Percentiles rank a stretch among this genome's conserved stretches.
Evolutionary conservation across 306 rosid genomes (phyloP).

Genomic region (Cyclanthera cordifolia): DNA sequence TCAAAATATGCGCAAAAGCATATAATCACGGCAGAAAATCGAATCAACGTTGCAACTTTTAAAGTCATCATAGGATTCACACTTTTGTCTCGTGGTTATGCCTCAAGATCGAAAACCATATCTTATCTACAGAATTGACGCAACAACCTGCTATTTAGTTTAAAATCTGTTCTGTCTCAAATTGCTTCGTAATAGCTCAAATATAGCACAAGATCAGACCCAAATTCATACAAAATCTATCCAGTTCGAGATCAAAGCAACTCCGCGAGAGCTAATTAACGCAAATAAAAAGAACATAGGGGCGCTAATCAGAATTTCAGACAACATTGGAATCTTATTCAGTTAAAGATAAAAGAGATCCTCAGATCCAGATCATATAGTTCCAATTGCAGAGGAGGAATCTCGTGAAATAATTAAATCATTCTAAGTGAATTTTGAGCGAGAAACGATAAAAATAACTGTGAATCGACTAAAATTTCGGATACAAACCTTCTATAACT

Average conservation of each 20-base stretch:
- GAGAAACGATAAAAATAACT: not conserved
- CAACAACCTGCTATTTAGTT: not conserved
- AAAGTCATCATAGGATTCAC: not conserved
- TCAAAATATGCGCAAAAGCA: not conserved
- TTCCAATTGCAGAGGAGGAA: conserved; percentile 2
- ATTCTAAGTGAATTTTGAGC: not conserved
- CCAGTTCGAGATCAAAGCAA: not conserved
- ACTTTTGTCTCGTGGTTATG: not conserved
- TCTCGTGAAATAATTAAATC: not conserved
- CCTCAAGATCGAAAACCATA: not conserved
- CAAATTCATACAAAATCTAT: not conserved
- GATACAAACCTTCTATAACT: conserved; percentile 73
- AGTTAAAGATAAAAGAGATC: not conserved
- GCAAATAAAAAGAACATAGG: not conserved
- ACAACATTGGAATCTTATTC: not conserved
- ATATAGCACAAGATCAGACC: not conserved
- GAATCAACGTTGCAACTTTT: not conserved
- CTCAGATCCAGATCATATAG: not conserved
- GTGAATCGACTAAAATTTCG: not conserved
- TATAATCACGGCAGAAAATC: not conserved
- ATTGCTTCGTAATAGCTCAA: not conserved
- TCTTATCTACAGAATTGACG: not conserved
- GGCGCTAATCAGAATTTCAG: not conserved
- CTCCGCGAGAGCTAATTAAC: not conserved
- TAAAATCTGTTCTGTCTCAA: not conserved